phyloP scores from a whole-genome alignment of 2,329 filamentous ascomycete species.

The Calonectria pseudoturangicola region DNA sequence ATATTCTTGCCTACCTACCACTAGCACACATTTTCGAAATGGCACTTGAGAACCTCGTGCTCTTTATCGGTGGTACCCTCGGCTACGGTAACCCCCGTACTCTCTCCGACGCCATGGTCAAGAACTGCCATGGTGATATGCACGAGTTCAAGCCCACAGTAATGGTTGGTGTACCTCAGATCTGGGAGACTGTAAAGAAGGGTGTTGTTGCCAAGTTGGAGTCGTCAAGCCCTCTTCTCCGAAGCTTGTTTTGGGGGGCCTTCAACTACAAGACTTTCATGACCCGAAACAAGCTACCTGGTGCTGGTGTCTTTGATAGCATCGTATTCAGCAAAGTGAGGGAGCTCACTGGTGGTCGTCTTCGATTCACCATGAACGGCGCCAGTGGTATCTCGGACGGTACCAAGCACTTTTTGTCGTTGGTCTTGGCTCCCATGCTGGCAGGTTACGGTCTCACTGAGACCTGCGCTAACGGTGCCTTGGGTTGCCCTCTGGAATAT shows the following conservation, averaged over 20 bases:
- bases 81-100: conserved; percentile 95
- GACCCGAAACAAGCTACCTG: conserved; percentile 76
- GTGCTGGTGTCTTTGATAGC: conserved; percentile 82
- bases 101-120: conserved; percentile 88
- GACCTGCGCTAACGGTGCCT: conserved; percentile 88
- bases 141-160: conserved; percentile 92
- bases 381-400: conserved; percentile 92
- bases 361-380: conserved; percentile 95
- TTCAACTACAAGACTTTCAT: conserved; percentile 76
- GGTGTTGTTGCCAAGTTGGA: conserved; percentile 89
- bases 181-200: conserved; percentile 99
- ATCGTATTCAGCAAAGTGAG: conserved; percentile 95
- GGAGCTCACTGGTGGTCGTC: conserved; percentile 88
- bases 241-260: conserved; percentile 85
- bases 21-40: conserved; percentile 98
- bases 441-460: conserved; percentile 96
- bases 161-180: conserved; percentile 94
- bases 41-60: conserved; percentile 91
- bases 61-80: conserved; percentile 93
- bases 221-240: conserved; percentile 80
- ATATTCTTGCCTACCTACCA: conserved; percentile 91
- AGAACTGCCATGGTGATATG: conserved; percentile 95
- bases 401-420: conserved; percentile 92
- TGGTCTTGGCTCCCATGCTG: conserved; percentile 96
- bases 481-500: conserved; percentile 91